Percentiles rank a stretch among this genome's conserved stretches.
phyloP scores from a whole-genome alignment of 129 eudicot species.

The Flaveria ramosissima region DNA sequence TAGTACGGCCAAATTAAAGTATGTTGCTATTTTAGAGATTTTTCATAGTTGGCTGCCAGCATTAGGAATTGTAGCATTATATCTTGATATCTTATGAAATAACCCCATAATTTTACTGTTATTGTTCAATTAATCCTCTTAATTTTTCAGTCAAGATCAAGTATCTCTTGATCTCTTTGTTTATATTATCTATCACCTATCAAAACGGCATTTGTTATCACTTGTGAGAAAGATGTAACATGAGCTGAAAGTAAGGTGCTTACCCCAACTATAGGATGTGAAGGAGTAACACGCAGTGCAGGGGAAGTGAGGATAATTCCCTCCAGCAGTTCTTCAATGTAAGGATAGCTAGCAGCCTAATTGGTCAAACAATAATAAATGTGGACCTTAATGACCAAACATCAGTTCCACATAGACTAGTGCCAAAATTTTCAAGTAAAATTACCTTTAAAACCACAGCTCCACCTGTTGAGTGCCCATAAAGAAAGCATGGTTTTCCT shows the following conservation, averaged over 20 bases:
- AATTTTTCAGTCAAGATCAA: not conserved
- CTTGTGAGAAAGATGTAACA: not conserved
- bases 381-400: not conserved
- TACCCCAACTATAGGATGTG: conserved; percentile 96
- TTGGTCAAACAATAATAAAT: conserved; percentile 4
- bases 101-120: not conserved
- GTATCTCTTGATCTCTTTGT: not conserved
- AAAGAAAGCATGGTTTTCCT: conserved; percentile 83
- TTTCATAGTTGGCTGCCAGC: not conserved
- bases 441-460: conserved; percentile 86
- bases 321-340: conserved; percentile 71
- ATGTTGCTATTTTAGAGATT: not conserved
- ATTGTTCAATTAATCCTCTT: not conserved
- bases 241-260: conserved; percentile 30
- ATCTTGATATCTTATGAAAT: not conserved
- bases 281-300: conserved; percentile 93
- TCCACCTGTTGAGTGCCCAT: conserved; percentile 98
- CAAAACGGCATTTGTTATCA: not conserved
- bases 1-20: not conserved
- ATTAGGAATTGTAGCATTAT: not conserved
- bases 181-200: not conserved
- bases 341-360: conserved; percentile 90
- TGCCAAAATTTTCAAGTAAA: not conserved
- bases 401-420: not conserved
- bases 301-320: conserved; percentile 93